A percentile compares a stretch with the other conserved stretches of the same genome.
These are phyloP conservation scores for Senna siamea DNA, from an alignment of 306 rosid genomes.

Conservation along the genomic window DNA sequence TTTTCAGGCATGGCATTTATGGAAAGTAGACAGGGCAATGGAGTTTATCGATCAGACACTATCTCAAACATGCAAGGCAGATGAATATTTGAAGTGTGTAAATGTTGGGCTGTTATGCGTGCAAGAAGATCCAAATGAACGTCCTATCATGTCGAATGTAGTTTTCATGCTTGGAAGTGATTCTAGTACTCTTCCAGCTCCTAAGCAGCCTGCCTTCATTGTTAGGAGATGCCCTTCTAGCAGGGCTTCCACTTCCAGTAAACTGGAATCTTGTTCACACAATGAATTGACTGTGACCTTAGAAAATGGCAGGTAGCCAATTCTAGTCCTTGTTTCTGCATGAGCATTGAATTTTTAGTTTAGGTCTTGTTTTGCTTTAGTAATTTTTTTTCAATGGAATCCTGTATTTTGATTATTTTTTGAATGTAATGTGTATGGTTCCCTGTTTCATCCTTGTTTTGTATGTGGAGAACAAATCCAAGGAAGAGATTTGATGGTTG, in stretches of 20 bases:
- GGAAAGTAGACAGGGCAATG: constrained; percentile 65
- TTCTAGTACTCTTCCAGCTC: constrained; percentile 58
- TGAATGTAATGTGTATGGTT: background rate
- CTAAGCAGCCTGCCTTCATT: constrained; percentile 72
- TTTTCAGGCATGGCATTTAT: constrained; percentile 70
- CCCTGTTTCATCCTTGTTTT: background rate
- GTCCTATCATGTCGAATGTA: constrained; percentile 70
- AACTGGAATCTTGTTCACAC: constrained; percentile 68
- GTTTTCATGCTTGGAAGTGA: constrained; percentile 74
- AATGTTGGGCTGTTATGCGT: constrained; percentile 68
- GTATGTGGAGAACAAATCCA: background rate
- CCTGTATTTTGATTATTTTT: background rate
- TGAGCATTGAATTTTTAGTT: background rate
- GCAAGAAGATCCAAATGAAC: constrained; percentile 75
- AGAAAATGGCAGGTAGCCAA: constrained; percentile 62
- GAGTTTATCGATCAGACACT: constrained; percentile 62
- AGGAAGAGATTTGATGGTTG: background rate
- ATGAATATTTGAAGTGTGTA: constrained; percentile 63
- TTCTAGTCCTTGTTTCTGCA: background rate
- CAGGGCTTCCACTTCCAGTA: constrained; percentile 69
- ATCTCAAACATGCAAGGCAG: constrained; percentile 49
- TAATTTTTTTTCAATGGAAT: background rate
- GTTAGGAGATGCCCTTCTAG: constrained; percentile 72
- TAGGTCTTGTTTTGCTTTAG: background rate
- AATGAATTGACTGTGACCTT: constrained; percentile 73